Evolutionary conservation across 1,284 basidiomycete species (phyloP).

Genomic region (Puccinia horiana): DNA sequence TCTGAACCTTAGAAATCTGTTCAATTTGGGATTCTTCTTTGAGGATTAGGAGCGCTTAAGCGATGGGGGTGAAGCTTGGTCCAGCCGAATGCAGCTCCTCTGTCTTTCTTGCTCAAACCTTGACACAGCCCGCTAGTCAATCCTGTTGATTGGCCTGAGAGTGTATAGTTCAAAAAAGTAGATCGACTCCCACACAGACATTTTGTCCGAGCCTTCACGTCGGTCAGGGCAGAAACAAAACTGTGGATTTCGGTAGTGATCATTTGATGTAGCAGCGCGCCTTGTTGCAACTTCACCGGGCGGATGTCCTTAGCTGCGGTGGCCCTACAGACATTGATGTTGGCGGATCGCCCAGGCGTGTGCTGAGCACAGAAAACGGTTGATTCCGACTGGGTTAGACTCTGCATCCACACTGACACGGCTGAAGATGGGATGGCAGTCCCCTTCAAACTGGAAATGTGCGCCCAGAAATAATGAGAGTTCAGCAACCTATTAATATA

Average conservation of each 20-base stretch:
- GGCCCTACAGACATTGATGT: background rate
- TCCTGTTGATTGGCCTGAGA: constrained; percentile 25
- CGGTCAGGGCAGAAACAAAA: background rate
- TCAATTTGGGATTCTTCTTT: background rate
- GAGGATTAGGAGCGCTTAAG: background rate
- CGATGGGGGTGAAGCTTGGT: background rate
- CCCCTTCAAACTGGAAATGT: background rate
- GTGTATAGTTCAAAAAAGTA: background rate
- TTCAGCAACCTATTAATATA: no score
- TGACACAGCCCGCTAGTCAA: constrained; percentile 1
- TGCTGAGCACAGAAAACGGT: background rate
- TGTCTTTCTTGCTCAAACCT: background rate
- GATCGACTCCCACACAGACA: background rate
- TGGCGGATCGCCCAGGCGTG: background rate
- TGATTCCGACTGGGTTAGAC: background rate
- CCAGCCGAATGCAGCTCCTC: background rate
- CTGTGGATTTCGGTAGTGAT: no score
- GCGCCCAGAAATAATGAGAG: background rate
- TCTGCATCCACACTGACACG: background rate
- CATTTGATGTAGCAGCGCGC: no score
- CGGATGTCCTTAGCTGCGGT: background rate
- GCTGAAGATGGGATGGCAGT: background rate
- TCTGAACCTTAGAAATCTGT: background rate
- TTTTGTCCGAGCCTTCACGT: background rate
- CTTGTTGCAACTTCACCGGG: background rate